Evolutionary conservation across 1,284 basidiomycete genomes (phyloP), one percentile per base, ranked within the genome.

Genomic region (Uromyces viciae-fabae): DNA sequence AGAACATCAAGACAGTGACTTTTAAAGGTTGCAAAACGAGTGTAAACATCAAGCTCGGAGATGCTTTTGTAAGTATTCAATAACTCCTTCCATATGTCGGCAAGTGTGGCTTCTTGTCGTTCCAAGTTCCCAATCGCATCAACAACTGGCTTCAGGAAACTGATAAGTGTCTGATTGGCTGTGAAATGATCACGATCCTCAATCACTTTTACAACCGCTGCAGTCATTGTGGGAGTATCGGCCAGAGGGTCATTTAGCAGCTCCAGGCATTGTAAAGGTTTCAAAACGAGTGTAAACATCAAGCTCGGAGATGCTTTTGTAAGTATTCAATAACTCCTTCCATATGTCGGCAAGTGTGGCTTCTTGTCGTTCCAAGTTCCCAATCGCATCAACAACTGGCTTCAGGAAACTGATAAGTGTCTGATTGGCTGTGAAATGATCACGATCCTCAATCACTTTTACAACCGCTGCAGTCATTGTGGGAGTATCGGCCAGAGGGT

Each of bases 391-490:
- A 17, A 75, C 31, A 60, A 75, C 54, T 14, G 73, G 73, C 46
- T 62, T 42, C 3, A 75, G 73, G 7, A 64, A 11, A n/a, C 11
- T 42, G 19, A 46, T 38, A 15, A 75, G 74, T 19, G 58, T 49
- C 43, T 75, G 2, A 28, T 75, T 75, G 7, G 54, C 36, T 25
- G 56, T 75, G 31, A 75, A 75, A n/a, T 75, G 74, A 75, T 75
- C 40, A 42, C 19, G 36, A n/a, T 56, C 56, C 7, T 60, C 25
- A 62, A 75, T 62, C 11, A 75, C 25, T 3, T 43, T 28, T 3
- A 56, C 3, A 7, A 75, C 74, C 9, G 15, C 58, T 17, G 25
- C 17, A 5, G 74, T 11, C 5, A 64, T 42, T 25, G 15, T 28
- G 14, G 74, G 74, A 76, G 74, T 76, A 40, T 46, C 54, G 31